phyloP scores from a whole-genome alignment of 257 asterid species.

The Solanum microdontum region DNA sequence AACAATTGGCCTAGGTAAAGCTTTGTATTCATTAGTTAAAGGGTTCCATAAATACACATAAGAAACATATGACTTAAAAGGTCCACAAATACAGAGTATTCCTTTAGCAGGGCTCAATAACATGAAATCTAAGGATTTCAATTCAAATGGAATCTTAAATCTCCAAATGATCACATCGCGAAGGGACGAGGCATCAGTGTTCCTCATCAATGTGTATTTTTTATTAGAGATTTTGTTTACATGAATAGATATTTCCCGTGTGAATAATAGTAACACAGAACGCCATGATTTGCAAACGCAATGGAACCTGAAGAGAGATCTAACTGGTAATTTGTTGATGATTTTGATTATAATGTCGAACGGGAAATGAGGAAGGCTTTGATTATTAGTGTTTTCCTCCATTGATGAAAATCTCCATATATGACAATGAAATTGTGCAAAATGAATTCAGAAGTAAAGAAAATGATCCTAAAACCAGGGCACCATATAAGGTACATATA shows the following conservation, averaged over 20 bases:
- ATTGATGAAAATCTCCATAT: not conserved
- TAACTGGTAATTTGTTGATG: not conserved
- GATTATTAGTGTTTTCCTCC: not conserved
- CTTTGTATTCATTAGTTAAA: not conserved
- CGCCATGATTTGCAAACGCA: not conserved
- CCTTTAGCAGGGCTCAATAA: not conserved
- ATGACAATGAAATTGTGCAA: not conserved
- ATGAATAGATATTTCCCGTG: not conserved
- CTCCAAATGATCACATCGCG: not conserved
- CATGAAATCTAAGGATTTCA: not conserved
- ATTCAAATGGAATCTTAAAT: not conserved
- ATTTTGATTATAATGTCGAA: not conserved
- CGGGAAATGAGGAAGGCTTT: not conserved
- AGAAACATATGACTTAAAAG: not conserved
- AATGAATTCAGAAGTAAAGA: not conserved
- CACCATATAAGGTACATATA: not conserved
- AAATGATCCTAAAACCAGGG: not conserved
- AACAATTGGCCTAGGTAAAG: not conserved
- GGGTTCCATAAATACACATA: not conserved
- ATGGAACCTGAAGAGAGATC: not conserved
- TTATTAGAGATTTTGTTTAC: not conserved
- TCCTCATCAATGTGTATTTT: not conserved
- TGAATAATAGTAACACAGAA: not conserved
- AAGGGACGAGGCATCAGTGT: not conserved
- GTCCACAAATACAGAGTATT: not conserved